Evolutionary conservation across 495 filamentous ascomycete genomes (phyloP).

Genomic region (Entonaema liquescens): DNA sequence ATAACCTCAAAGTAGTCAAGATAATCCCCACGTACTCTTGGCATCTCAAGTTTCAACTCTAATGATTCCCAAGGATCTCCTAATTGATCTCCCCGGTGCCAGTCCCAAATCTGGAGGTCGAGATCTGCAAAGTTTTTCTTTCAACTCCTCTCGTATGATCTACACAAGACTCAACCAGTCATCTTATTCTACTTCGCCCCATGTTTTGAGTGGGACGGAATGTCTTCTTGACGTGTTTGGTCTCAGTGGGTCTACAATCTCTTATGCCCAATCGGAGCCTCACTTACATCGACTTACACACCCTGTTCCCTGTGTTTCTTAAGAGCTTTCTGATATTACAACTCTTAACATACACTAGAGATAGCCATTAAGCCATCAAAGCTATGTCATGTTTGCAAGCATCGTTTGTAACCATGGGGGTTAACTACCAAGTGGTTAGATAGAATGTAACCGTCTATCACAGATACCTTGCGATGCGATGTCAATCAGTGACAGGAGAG

Average conservation of each 20-base stretch:
- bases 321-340: constrained; percentile 8
- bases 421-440: neutral
- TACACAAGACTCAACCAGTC: constrained; percentile 10
- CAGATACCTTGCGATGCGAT: constrained; percentile 16
- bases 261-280: constrained; percentile 24
- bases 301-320: constrained; percentile 29
- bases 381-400: constrained; percentile 17
- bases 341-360: constrained; percentile 9
- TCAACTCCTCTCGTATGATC: constrained; percentile 38
- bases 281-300: constrained; percentile 21
- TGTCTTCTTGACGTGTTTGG: constrained; percentile 33
- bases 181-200: constrained; percentile 32
- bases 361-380: neutral
- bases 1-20: constrained; percentile 36
- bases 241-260: constrained; percentile 27
- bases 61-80: constrained; percentile 38
- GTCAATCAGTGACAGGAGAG: constrained; percentile 36
- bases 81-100: constrained; percentile 32
- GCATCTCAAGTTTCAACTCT: constrained; percentile 38
- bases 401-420: constrained; percentile 3
- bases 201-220: constrained; percentile 35
- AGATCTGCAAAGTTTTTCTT: constrained; percentile 25
- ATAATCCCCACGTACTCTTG: constrained; percentile 24
- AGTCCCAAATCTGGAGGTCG: constrained; percentile 15
- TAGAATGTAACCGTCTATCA: constrained; percentile 25